Conservation (phyloP, 176 grass and related monocot genomes). For the Oryza longistaminata region DNA sequence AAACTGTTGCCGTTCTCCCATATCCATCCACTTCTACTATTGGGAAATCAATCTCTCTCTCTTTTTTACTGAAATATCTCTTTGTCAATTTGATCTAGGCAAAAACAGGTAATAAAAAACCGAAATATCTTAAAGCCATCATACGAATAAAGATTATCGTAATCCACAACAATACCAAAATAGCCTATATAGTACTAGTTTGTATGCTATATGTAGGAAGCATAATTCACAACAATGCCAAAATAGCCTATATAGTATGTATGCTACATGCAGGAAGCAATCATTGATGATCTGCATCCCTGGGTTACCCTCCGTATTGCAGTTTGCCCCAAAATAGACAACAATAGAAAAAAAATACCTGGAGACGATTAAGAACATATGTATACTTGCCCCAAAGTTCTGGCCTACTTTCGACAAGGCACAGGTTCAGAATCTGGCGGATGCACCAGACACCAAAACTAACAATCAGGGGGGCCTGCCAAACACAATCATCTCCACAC, state of each 20-base stretch:
- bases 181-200: not conserved
- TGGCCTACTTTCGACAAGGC: slow-evolving; percentile 69
- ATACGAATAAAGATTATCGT: not conserved
- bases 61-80: not conserved
- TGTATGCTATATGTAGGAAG: not conserved
- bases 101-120: not conserved
- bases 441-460: slow-evolving; percentile 90
- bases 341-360: slow-evolving; percentile 41
- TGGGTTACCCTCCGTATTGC: not conserved
- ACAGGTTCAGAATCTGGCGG: slow-evolving; percentile 60
- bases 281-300: not conserved
- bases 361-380: slow-evolving; percentile 82
- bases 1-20: not conserved
- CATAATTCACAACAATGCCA: not conserved
- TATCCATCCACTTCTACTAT: not conserved
- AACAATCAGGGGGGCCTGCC: slow-evolving; percentile 52
- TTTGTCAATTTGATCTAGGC: not conserved
- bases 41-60: not conserved
- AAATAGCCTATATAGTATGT: not conserved
- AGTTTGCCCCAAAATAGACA: not conserved
- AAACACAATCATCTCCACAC: slow-evolving; percentile 65
- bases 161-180: not conserved
- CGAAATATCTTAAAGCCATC: not conserved
- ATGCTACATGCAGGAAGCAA: slow-evolving; percentile 9
- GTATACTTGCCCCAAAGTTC: slow-evolving; percentile 95